Base-by-base conservation (phyloP, 495 filamentous ascomycete genomes). In the Penicillium tannophilum region DNA sequence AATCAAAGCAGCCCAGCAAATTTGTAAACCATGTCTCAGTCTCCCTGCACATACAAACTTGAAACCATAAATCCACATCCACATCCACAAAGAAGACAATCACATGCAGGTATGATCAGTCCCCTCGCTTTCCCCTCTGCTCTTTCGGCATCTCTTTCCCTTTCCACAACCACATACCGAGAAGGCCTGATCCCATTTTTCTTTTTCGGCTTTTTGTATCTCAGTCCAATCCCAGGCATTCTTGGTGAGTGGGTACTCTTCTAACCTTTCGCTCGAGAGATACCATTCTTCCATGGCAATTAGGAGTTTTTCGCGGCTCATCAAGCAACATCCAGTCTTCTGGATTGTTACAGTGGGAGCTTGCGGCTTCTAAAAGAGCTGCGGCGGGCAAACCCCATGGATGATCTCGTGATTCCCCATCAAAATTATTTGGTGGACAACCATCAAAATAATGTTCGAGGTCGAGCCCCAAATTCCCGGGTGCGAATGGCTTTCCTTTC, bases 271-370 rank as follows among this genome's bases (percentile, higher is more conserved):
- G n/a, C n/a, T n/a, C n/a, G n/a, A n/a, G n/a, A n/a, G n/a, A n/a
- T n/a, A 45, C 43, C 43, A 45, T 9, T 45, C 8, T 12, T 45
- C 43, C 43, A 45, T 45, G n/a, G n/a, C 17, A 45, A 45, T 19
- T 23, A 45, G 43, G 4, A 45, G 43, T 19, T 24, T 24, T 19
- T 2, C 43, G 43, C 20, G 43, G n/a, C 23, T 19, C n/a, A 45
- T 19, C 43, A 12, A 19, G 23, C n/a, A 19, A 19, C 16, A 45
- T 45, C 23, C 43, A 24, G 23, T 19, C 16, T 9, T 45, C 14
- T 24, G 23, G 23, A 45, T 19, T 9, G 9, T 45, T 9, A 24
- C 43, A 45, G 3, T 19, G 8, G 33, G 10, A 11, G 1, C 10
- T 36, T 36, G 12, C 12, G 9, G 33, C 33, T 36, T 2, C 33